These are phyloP conservation scores for Ascochyta fabae DNA, from an alignment of 2,329 filamentous ascomycete genomes.

Conservation along the genomic window DNA sequence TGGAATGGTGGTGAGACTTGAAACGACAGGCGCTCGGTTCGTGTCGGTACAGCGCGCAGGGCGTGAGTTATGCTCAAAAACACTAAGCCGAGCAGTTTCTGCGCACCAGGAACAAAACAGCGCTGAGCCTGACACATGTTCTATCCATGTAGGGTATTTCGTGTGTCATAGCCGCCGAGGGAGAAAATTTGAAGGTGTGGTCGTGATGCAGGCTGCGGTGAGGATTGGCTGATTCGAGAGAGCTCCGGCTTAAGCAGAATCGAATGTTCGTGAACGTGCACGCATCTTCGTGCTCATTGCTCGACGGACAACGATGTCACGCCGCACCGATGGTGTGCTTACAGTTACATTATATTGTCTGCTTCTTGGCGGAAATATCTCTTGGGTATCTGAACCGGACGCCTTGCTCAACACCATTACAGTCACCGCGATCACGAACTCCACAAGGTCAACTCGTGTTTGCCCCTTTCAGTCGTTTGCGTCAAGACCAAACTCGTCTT, in stretches of 20 bases:
- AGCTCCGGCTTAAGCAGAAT: conserved; percentile 20
- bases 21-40: conserved; percentile 4
- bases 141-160: conserved; percentile 29
- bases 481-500: conserved; percentile 56
- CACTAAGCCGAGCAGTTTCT: conserved; percentile 15
- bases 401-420: neutral
- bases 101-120: conserved; percentile 6
- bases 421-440: neutral
- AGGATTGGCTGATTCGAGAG: conserved; percentile 22
- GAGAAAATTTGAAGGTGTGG: conserved; percentile 14
- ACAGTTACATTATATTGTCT: neutral
- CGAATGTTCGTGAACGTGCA: conserved; percentile 20
- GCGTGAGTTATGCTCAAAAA: neutral
- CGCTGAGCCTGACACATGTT: conserved; percentile 29
- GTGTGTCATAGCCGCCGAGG: conserved; percentile 31
- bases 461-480: conserved; percentile 50
- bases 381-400: neutral
- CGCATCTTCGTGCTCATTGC: conserved; percentile 4
- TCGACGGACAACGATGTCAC: neutral
- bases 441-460: neutral
- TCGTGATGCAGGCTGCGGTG: conserved; percentile 14
- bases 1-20: conserved; percentile 10
- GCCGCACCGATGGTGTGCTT: neutral
- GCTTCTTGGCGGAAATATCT: neutral
- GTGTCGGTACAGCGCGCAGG: conserved; percentile 5